Evolutionary conservation across 208 protist species (phyloP).

Genomic region (Trypanosoma scelopori): DNA sequence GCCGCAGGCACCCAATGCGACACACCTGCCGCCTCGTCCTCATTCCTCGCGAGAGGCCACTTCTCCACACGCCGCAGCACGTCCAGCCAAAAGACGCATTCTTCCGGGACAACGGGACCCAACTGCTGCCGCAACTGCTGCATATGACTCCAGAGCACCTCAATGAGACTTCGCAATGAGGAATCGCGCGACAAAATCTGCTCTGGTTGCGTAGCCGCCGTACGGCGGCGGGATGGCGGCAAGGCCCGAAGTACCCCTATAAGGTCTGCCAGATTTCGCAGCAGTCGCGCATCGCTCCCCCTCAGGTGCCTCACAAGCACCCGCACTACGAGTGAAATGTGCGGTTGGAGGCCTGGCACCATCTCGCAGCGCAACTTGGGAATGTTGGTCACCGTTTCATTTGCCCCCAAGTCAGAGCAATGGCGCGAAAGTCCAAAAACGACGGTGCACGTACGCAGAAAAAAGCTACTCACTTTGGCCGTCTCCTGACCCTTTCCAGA

Average conservation of each 20-base stretch:
- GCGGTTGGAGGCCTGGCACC: slow-evolving; percentile 2
- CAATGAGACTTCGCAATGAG: not conserved
- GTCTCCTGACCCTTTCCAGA: not conserved
- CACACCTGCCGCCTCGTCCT: not conserved
- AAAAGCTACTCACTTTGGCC: not conserved
- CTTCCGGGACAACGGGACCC: slow-evolving; percentile 12
- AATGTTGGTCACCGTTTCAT: not conserved
- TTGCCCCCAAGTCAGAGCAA: not conserved
- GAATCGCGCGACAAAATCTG: not conserved
- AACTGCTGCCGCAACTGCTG: slow-evolving; percentile 8
- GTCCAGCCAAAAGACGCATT: slow-evolving; percentile 20
- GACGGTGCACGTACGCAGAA: slow-evolving; percentile 3
- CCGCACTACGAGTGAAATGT: not conserved
- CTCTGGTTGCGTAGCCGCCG: not conserved
- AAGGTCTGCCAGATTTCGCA: slow-evolving; percentile 15
- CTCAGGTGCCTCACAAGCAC: slow-evolving; percentile 11
- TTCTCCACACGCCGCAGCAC: not conserved
- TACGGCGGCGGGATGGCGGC: not conserved
- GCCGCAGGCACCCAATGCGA: slow-evolving; percentile 6
- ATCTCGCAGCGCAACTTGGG: not conserved
- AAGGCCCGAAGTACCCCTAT: slow-evolving; percentile 19
- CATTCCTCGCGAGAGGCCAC: not conserved
- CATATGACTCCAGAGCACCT: slow-evolving; percentile 2
- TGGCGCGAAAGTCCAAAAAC: slow-evolving; percentile 4
- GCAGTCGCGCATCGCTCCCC: slow-evolving; percentile 1